Conservation (phyloP, 2,329 filamentous ascomycete species). For the Boeremia lycopersici region DNA sequence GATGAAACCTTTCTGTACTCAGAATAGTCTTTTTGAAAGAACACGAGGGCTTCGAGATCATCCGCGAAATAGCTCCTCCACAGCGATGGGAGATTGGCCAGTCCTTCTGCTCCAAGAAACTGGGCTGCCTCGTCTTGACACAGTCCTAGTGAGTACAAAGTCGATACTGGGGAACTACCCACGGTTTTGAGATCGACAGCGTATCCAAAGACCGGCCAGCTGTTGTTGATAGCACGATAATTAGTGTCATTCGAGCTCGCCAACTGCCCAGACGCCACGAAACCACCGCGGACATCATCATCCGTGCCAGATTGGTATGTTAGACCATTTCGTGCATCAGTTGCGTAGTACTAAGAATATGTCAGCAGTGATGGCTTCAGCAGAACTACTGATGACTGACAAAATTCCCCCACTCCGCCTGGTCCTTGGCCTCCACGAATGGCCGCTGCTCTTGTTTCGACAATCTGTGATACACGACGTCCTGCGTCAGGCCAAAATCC, state of each 20-base stretch:
- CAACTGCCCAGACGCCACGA: conserved; percentile 69
- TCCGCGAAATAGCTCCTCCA: conserved; percentile 77
- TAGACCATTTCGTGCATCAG: conserved; percentile 53
- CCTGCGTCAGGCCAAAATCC: conserved; percentile 76
- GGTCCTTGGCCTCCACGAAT: conserved; percentile 73
- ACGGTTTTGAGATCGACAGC: conserved; percentile 44
- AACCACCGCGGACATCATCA: conserved; percentile 56
- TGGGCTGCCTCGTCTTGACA: conserved; percentile 80
- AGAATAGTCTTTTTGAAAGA: conserved; percentile 76
- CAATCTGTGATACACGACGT: conserved; percentile 70
- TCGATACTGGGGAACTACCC: conserved; percentile 3
- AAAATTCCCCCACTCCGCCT: conserved; percentile 82
- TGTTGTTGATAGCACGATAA: conserved; percentile 73
- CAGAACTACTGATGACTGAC: conserved; percentile 70
- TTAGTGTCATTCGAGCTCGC: conserved; percentile 67
- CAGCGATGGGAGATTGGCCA: conserved; percentile 77
- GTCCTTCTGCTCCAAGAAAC: conserved; percentile 74
- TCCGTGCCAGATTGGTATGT: conserved; percentile 57
- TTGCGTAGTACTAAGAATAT: conserved; percentile 68
- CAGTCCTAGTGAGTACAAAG: conserved; percentile 75
- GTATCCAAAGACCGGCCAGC: conserved; percentile 83
- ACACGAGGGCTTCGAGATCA: conserved; percentile 67
- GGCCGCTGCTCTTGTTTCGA: conserved; percentile 66
- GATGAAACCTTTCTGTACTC: conserved; percentile 67
- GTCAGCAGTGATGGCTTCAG: conserved; percentile 68